Evolutionary conservation across 371 early-diverging fungal genomes (phyloP).

Genomic region (Batkoa obscura): DNA sequence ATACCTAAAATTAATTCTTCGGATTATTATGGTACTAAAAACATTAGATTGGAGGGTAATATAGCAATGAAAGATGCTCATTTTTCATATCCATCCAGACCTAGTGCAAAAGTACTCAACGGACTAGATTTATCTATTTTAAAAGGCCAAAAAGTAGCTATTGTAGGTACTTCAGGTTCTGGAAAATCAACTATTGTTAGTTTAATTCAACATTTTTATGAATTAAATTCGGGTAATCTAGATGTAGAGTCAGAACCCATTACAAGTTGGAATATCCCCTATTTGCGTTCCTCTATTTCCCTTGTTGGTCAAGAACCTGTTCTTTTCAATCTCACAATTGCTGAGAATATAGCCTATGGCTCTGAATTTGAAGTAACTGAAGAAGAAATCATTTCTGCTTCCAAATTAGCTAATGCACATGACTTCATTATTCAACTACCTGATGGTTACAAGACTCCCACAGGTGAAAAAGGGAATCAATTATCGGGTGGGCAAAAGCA

Average conservation of each 20-base stretch:
- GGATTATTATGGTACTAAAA: conserved; percentile 32
- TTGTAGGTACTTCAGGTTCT: conserved; percentile 44
- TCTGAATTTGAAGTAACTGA: conserved; percentile 14
- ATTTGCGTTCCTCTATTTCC: conserved; percentile 25
- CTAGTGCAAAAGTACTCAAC: conserved; percentile 34
- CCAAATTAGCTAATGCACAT: conserved; percentile 31
- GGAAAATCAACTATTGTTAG: conserved; percentile 42
- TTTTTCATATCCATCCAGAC: conserved; percentile 52
- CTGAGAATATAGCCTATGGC: conserved; percentile 56
- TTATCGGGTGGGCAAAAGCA: conserved; percentile 54
- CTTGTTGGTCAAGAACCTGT: conserved; percentile 73
- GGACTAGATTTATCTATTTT: conserved; percentile 25
- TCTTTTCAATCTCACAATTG: conserved; percentile 49
- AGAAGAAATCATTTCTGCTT: conserved; percentile 21
- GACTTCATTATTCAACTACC: conserved; percentile 52
- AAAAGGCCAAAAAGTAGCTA: conserved; percentile 20
- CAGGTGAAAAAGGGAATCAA: conserved; percentile 63
- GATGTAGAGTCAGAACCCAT: not conserved
- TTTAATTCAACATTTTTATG: conserved; percentile 20
- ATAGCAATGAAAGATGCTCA: conserved; percentile 48
- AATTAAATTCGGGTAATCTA: not conserved
- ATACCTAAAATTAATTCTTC: conserved; percentile 22
- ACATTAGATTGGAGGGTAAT: conserved; percentile 22
- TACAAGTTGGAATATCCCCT: conserved; percentile 33
- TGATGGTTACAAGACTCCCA: conserved; percentile 52